phyloP scores from a whole-genome alignment of 2,329 filamentous ascomycete genomes.

The Aschersonia sp. region DNA sequence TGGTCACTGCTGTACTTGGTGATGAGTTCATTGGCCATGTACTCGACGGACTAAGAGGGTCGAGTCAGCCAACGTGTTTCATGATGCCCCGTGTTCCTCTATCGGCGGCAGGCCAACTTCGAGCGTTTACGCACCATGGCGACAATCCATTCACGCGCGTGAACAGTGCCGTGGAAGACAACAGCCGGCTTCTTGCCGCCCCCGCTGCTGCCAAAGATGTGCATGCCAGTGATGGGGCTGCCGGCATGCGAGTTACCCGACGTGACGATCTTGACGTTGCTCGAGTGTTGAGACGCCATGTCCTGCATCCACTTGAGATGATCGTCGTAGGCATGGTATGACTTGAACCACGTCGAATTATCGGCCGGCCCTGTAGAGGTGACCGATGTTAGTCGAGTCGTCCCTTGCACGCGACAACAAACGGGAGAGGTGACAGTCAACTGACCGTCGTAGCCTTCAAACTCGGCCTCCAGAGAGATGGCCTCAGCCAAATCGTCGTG shows the following conservation, averaged over 20 bases:
- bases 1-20: slow-evolving; percentile 24
- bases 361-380: slow-evolving; percentile 8
- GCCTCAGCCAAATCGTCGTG: slow-evolving; percentile 23
- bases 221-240: slow-evolving; percentile 45
- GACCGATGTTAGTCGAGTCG: background rate
- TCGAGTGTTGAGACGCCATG: slow-evolving; percentile 25
- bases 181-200: slow-evolving; percentile 34
- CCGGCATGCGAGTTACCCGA: slow-evolving; percentile 32
- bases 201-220: slow-evolving; percentile 33
- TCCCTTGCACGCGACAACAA: background rate
- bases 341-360: slow-evolving; percentile 30
- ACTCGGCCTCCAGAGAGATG: slow-evolving; percentile 19
- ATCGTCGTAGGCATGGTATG: slow-evolving; percentile 36
- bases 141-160: slow-evolving; percentile 46
- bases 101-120: background rate
- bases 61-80: background rate
- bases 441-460: slow-evolving; percentile 14
- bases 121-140: slow-evolving; percentile 25
- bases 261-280: slow-evolving; percentile 31
- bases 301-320: slow-evolving; percentile 32
- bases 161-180: slow-evolving; percentile 41
- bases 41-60: slow-evolving; percentile 29
- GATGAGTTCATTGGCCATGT: slow-evolving; percentile 33
- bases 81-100: too few species aligned
- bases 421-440: slow-evolving; percentile 1